Base-by-base conservation (phyloP, 2,329 filamentous ascomycete genomes). In the Colletotrichum filicis region DNA sequence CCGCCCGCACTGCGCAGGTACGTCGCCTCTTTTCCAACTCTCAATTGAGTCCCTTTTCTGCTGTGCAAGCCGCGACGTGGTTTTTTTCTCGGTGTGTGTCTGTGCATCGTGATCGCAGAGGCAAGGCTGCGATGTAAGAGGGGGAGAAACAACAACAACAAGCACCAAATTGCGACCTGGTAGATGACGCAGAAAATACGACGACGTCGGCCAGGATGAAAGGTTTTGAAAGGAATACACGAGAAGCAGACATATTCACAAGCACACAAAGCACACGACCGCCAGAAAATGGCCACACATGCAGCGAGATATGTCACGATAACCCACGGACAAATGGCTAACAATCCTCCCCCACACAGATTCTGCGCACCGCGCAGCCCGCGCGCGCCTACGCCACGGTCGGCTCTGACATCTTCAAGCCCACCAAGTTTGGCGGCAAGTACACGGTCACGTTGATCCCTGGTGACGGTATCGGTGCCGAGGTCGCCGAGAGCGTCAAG, bases 371-470 rank as follows among this genome's bases (percentile, higher is more conserved):
- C 82, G 82, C 82, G 76, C 84, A 85, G 77, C 83, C 84, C 78
- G 82, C 85, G 73, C 88, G 89, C 82, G 85, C 86, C 79, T 92
- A 95, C 83, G 94, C 95, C 79, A 97, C 94, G 76, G 89, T 98
- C 79, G 92, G 95, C 86, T 93, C 93, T 83, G 97, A 98, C 86
- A 96, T 98, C 86, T 98, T 98, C 91, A 98, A 98, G 91, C 95
- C 95, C 79, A 95, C 96, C 88, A 97, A 98, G 90, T 98, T 95
- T 85, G 97, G 97, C 84, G 95, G 96, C 88, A 99, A 98, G 89
- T 99, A 98, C 91, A 99, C 97, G 49, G 96, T 98, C 79, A 98
- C 96, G 76, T 90, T 99, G 82, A 98, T 99, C 84, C 97, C 97
- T 85, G 97, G 96, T 91, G 97, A 99, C 81, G 97, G 97, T 89